Conservation (phyloP, 1,284 basidiomycete species). For the Gymnopus androsaceus region DNA sequence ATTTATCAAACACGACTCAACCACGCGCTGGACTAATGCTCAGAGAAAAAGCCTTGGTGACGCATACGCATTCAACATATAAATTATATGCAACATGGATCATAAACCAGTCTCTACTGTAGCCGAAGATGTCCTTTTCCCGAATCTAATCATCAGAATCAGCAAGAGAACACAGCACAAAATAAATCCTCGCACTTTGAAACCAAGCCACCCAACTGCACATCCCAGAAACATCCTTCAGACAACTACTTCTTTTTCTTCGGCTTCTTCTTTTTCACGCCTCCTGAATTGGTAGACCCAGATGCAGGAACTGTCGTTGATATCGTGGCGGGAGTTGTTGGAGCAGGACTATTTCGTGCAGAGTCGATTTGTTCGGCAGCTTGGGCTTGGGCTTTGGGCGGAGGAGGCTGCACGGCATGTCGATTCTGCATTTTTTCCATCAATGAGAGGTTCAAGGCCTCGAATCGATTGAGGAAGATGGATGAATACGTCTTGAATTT, state of each 20-base stretch:
- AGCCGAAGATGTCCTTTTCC: background rate
- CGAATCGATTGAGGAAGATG: conserved; percentile 93
- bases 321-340: background rate
- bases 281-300: conserved; percentile 31
- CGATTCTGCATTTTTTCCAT: conserved; percentile 82
- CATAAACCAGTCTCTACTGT: background rate
- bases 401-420: conserved; percentile 27
- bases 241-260: conserved; percentile 51
- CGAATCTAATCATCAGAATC: no score
- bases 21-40: conserved; percentile 30
- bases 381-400: no score
- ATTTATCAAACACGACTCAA: conserved; percentile 52
- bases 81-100: background rate
- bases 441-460: conserved; percentile 81
- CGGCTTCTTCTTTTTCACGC: conserved; percentile 53
- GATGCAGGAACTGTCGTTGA: background rate
- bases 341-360: conserved; percentile 5
- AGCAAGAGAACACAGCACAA: no score
- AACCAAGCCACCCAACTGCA: no score
- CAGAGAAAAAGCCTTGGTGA: no score
- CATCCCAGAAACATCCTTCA: no score
- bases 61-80: no score
- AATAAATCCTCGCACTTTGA: no score
- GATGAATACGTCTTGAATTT: conserved; percentile 94
- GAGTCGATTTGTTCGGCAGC: conserved; percentile 23